Base-by-base conservation (phyloP, 306 rosid genomes). In the Quercus gilva region DNA sequence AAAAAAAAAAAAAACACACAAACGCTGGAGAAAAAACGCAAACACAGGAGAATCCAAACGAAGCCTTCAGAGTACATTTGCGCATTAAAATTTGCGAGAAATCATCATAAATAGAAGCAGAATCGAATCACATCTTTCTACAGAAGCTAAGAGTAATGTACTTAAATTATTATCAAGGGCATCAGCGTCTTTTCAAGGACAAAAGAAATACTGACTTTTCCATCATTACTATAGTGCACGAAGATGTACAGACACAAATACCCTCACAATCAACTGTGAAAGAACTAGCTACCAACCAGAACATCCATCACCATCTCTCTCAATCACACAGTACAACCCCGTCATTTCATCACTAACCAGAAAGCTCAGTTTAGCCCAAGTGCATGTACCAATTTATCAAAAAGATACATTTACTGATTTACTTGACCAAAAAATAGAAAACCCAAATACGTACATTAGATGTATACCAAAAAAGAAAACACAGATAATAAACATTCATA, bases 121-220 rank as follows among this genome's bases (percentile, higher is more conserved):
- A 63, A 26, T 3, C 69, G 20, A 31, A 79, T 67, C 29, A 57
- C 69, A 80, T n/a, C 13, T 77, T 72, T 43, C 76, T 58, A 70
- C 35, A 59, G 6, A 35, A 37, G 45, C 3, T 8, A 41, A 41
- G 45, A 41, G 8, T 41, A 8, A 41, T 41, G 45, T 8, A 8
- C 45, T 41, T 8, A 8, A 41, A 41, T 41, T 41, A 41, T 12
- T 12, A 49, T 49, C 15, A 23, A 6, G 75, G 69, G 43, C 15
- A 63, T 6, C 49, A 43, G 61, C 45, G 28, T 55, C 71, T 10
- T 25, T 28, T 3, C 71, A 23, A 43, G 23, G n/a, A 52, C 82
- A 49, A 68, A 82, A 67, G 67, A 60, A 63, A 55, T n/a, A 41
- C 45, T 0, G 45, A 41, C 45, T 41, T 41, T 41, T 41, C 11